These are phyloP conservation scores for Tricholoma flavovirens DNA, from an alignment of 768 basidiomycete genomes.

Conservation along the genomic window DNA sequence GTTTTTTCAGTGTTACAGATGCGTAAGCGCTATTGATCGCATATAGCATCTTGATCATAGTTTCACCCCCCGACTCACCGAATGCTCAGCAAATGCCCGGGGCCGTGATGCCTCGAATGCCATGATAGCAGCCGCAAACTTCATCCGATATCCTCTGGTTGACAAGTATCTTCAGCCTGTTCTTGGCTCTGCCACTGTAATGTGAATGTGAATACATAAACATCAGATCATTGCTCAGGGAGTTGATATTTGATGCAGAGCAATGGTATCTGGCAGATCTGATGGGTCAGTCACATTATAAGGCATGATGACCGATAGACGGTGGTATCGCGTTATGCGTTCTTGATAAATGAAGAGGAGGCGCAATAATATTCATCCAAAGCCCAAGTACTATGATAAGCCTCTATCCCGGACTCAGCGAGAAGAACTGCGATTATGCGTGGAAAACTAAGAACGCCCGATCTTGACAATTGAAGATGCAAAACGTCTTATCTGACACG, in stretches of 20 bases:
- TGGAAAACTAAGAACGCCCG: background rate
- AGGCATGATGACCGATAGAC: too few species aligned
- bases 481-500: too few species aligned
- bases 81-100: too few species aligned
- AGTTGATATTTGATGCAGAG: background rate
- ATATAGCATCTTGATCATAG: too few species aligned
- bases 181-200: background rate
- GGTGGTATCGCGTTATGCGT: too few species aligned
- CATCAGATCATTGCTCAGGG: background rate
- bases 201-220: background rate
- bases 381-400: background rate
- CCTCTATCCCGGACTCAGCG: background rate
- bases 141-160: background rate
- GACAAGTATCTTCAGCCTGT: background rate
- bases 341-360: background rate
- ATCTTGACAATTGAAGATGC: too few species aligned
- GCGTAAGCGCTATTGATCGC: too few species aligned
- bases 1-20: too few species aligned
- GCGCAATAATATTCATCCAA: background rate
- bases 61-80: background rate
- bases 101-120: background rate
- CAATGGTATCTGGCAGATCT: background rate
- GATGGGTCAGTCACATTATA: background rate
- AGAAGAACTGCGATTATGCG: background rate
- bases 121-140: background rate